Base-by-base conservation (phyloP, 257 asterid species). In the Osmanthus fragrans region DNA sequence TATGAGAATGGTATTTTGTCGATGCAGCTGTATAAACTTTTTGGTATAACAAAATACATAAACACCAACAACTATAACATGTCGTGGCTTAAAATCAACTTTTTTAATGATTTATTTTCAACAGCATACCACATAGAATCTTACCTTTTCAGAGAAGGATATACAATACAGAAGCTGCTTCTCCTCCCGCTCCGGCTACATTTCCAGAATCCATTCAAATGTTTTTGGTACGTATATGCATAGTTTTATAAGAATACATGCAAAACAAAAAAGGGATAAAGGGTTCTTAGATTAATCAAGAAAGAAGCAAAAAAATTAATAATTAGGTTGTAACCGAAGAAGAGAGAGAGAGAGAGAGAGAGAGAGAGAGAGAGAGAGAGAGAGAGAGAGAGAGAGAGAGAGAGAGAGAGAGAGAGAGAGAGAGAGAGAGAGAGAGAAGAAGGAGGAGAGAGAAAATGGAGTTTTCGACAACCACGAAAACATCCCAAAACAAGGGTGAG, bases 211-310 rank as follows among this genome's bases (percentile, higher is more conserved):
- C 75, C 83, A 63, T 80, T 72, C 79, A 75, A 75, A 73, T 27
- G 36, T 27, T 76, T 10, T 49, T 33, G 56, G 81, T 6, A 21
- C 8, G 71, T 37, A 68, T 40, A 80, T 29, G 76, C 82, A 83
- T 71, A 73, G 73, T 49, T 47, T 29, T 25, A 81, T 42, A 75
- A 71, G 84, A 87, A 84, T 81, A 87, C 89, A 90, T 79, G 85
- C 83, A 78, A 73, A 80, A 19, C 58, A 10, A 67, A 76, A 73
- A 37, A 47, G 16, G 56, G 68, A 72, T 47, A 4, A 29, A 45
- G 71, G 80, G 80, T 6, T 69, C 60, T 77, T 60, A 65, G 71
- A 30, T 58, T 11, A 78, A 45, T 47, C 73, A 71, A 74, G 58
- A 74, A 66, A 51, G 15, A 39, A 47, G 7, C 23, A 65, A 65